Base-by-base conservation (phyloP, 2,329 filamentous ascomycete genomes). In the Epichloe elymi region DNA sequence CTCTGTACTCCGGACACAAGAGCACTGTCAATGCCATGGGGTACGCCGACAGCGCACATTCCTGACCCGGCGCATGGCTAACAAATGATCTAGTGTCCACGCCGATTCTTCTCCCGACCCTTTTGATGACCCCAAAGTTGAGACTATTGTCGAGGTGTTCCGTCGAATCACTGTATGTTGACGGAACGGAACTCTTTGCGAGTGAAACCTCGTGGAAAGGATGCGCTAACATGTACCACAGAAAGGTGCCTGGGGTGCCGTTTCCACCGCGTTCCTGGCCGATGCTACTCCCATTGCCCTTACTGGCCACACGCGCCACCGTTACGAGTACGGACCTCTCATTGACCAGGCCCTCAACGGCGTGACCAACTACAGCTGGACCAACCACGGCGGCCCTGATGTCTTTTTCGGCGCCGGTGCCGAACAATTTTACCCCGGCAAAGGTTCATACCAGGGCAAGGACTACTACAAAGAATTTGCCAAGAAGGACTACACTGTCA, bases 71-170 rank as follows among this genome's bases (percentile, higher is more conserved):
- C 15, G 30, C n/a, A 4, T 40, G 35, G 20, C 51, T 50, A 35
- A 52, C 42, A 20, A 19, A 15, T 38, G 5, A 17, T 5, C 3
- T 14, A 73, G 75, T 57, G 76, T 91, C 35, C 90, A 93, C 53
- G 85, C 76, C 41, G 88, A 94, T 64, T 88, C 85, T 0, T 88
- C 84, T 46, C 72, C 78, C 12, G 75, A 84, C 58, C 69, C 76
- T 3, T 88, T 88, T 56, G 88, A 94, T 62, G 88, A 94, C 61
- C 88, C 88, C 50, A 93, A 91, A 70, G 79, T 94, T 20, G 88
- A 93, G 71, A 88, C 82, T 14, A 86, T 94, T 62, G 82, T 85
- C 20, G 85, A 89, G 67, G 74, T 93, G 52, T 82, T 91, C 68
- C 75, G 78, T 58, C 82, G 88, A 51, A 73, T 88, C 49, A 80